phyloP scores from a whole-genome alignment of 2,329 filamentous ascomycete genomes.

The Calcarisporium arbuscula region DNA sequence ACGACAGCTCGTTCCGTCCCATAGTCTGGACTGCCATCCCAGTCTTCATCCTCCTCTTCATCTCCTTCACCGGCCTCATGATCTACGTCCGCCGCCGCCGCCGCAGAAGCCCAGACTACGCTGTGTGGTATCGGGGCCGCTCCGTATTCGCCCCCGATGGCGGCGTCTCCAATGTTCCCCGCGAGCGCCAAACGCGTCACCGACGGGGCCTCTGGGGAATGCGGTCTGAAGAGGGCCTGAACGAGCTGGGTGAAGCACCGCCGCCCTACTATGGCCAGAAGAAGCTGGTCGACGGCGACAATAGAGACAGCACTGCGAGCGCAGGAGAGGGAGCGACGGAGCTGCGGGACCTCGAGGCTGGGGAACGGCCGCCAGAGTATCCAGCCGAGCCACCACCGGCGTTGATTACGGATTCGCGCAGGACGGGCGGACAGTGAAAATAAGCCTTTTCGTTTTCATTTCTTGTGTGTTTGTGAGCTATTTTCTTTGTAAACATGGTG shows the following conservation, averaged over 20 bases:
- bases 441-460: constrained; percentile 2
- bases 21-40: constrained; percentile 52
- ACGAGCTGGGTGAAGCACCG: constrained; percentile 59
- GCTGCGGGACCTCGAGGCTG: constrained; percentile 20
- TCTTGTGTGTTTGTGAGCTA: no score
- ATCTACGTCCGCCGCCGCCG: constrained; percentile 34
- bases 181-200: constrained; percentile 6
- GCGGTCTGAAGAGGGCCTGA: constrained; percentile 46
- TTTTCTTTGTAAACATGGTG: neutral
- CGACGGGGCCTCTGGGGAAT: constrained; percentile 16
- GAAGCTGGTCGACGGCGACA: constrained; percentile 15
- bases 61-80: constrained; percentile 31
- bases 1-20: constrained; percentile 37
- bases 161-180: constrained; percentile 11
- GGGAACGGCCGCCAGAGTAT: constrained; percentile 22
- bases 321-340: constrained; percentile 8
- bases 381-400: constrained; percentile 18
- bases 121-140: constrained; percentile 11
- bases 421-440: constrained; percentile 9
- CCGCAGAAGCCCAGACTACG: constrained; percentile 7
- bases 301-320: neutral
- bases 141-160: constrained; percentile 16
- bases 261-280: constrained; percentile 49
- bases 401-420: constrained; percentile 12
- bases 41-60: constrained; percentile 36